Conservation (phyloP, 2,329 filamentous ascomycete species). For the Talaromyces sp. region DNA sequence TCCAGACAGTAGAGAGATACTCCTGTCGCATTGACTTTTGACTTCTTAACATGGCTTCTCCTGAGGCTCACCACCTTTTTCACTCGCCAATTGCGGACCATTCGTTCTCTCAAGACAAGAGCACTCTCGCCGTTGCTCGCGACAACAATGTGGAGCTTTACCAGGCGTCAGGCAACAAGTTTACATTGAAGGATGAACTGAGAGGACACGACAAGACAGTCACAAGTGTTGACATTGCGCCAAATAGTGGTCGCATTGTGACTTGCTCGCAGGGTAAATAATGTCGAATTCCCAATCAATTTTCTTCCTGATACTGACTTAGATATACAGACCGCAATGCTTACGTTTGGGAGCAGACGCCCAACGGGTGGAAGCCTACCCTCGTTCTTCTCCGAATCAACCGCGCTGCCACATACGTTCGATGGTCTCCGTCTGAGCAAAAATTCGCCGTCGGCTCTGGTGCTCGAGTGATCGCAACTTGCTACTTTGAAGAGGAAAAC, state of each 20-base stretch:
- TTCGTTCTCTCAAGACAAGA: conserved; percentile 90
- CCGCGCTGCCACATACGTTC: conserved; percentile 90
- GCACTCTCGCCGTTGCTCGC: conserved; percentile 83
- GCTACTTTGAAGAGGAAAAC: conserved; percentile 99
- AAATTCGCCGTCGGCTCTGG: conserved; percentile 98
- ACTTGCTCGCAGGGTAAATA: conserved; percentile 85
- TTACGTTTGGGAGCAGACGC: conserved; percentile 95
- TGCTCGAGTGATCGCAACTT: conserved; percentile 90
- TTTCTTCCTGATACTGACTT: conserved; percentile 5
- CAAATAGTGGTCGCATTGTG: conserved; percentile 85
- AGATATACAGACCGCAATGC: conserved; percentile 76
- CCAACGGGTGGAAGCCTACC: conserved; percentile 90
- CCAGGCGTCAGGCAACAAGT: conserved; percentile 65
- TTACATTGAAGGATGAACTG: conserved; percentile 83
- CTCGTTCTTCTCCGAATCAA: conserved; percentile 96
- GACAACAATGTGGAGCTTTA: conserved; percentile 91
- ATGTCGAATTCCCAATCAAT: background rate
- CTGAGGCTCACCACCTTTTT: conserved; percentile 95
- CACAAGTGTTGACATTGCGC: conserved; percentile 93
- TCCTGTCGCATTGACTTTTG: conserved; percentile 63
- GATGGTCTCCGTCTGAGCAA: conserved; percentile 93
- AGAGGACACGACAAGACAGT: conserved; percentile 97
- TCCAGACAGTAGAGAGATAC: conserved; percentile 94
- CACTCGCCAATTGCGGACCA: conserved; percentile 95
- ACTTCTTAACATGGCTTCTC: conserved; percentile 64